Conservation (phyloP, 495 filamentous ascomycete species). For the Cudoniella acicularis region DNA sequence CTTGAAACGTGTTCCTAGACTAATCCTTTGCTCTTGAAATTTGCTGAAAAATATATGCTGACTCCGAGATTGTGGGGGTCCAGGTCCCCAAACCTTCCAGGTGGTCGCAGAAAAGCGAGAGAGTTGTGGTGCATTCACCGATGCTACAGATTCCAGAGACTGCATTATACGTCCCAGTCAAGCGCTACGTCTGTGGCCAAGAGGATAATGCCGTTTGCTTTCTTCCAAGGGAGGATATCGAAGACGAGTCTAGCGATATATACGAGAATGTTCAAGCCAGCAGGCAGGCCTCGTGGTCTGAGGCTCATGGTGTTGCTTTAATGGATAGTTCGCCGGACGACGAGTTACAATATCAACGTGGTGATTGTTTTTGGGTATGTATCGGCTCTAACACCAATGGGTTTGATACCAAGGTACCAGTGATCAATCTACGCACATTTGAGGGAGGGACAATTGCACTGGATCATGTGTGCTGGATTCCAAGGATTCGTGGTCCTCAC, state of each 20-base stretch:
- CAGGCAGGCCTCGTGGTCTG: not conserved
- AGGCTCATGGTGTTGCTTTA: slow-evolving; percentile 22
- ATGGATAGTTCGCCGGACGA: not conserved
- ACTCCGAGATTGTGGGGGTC: too few relatives aligned
- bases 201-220: slow-evolving; percentile 29
- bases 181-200: slow-evolving; percentile 21
- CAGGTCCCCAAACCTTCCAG: slow-evolving; percentile 9
- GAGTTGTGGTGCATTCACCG: slow-evolving; percentile 17
- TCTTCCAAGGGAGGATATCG: slow-evolving; percentile 21
- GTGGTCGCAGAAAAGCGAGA: slow-evolving; percentile 8
- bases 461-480: slow-evolving; percentile 31
- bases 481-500: slow-evolving; percentile 23
- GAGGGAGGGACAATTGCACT: slow-evolving; percentile 17
- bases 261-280: slow-evolving; percentile 12
- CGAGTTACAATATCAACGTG: slow-evolving; percentile 8
- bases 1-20: too few relatives aligned
- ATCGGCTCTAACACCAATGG: slow-evolving; percentile 1
- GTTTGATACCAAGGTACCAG: slow-evolving; percentile 11
- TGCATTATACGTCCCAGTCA: slow-evolving; percentile 19
- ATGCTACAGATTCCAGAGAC: slow-evolving; percentile 8
- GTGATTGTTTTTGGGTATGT: slow-evolving; percentile 26
- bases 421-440: slow-evolving; percentile 29
- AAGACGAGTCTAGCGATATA: slow-evolving; percentile 16
- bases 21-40: too few relatives aligned
- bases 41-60: too few relatives aligned